These are phyloP conservation scores for Pseudogymnoascus sp. DNA, from an alignment of 2,329 filamentous ascomycete genomes.

Conservation along the genomic window DNA sequence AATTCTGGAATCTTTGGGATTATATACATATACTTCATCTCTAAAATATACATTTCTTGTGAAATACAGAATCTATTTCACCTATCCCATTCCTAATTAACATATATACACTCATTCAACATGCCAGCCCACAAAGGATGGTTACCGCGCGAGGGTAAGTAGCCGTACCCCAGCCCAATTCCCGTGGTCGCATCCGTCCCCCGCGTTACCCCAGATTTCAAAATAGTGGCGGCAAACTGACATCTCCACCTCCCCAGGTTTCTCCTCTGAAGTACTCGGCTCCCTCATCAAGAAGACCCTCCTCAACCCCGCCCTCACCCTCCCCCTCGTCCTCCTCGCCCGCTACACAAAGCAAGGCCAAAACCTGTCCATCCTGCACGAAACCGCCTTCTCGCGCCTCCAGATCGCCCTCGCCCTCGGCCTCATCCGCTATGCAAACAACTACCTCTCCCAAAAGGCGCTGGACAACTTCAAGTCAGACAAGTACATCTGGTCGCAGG, in stretches of 20 bases:
- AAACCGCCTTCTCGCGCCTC: conserved; percentile 44
- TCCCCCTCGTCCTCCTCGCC: conserved; percentile 56
- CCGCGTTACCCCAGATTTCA: conserved; percentile 4
- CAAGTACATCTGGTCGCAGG: conserved; percentile 57
- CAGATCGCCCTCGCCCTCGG: conserved; percentile 47
- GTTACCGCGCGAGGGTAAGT: not conserved
- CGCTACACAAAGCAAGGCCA: conserved; percentile 57
- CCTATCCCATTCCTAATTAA: not conserved
- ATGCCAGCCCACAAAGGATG: not conserved
- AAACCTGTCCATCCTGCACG: conserved; percentile 46
- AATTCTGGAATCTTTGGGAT: not conserved
- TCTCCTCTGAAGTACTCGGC: conserved; percentile 54
- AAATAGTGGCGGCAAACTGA: not conserved
- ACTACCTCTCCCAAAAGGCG: conserved; percentile 43
- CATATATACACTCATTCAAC: not conserved
- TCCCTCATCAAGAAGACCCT: conserved; percentile 52
- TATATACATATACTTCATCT: not conserved
- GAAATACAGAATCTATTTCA: not conserved
- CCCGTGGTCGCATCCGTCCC: not conserved
- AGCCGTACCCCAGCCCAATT: not conserved
- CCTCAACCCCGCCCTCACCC: conserved; percentile 56
- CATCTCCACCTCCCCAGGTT: conserved; percentile 29
- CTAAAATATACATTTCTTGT: not conserved
- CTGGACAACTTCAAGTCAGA: conserved; percentile 45
- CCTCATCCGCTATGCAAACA: conserved; percentile 41